These are phyloP conservation scores for Spathaspora gorwiae DNA, from an alignment of 805 yeast genomes.

Conservation along the genomic window DNA sequence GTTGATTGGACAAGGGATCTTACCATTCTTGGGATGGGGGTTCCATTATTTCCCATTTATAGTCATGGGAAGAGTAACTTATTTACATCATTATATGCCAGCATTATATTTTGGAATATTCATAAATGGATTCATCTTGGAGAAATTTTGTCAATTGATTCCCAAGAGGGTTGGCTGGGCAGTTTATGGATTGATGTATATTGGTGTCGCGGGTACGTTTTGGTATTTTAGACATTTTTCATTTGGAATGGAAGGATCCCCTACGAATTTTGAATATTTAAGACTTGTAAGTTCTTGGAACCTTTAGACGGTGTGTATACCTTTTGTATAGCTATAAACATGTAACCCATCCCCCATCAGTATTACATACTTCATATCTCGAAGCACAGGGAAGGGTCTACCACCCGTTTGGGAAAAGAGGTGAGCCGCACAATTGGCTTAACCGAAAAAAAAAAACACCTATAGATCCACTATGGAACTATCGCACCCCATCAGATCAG, in stretches of 20 bases:
- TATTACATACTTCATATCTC: no score
- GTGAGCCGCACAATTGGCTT: no score
- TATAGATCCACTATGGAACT: no score
- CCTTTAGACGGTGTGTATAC: not conserved
- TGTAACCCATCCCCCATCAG: no score
- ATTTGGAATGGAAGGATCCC: constrained; percentile 65
- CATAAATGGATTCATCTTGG: constrained; percentile 58
- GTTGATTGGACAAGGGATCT: constrained; percentile 25
- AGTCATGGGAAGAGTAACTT: constrained; percentile 40
- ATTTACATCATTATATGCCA: constrained; percentile 42
- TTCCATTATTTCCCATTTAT: constrained; percentile 39
- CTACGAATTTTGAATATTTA: constrained; percentile 25
- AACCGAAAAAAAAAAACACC: no score
- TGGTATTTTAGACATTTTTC: constrained; percentile 61
- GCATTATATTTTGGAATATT: constrained; percentile 63
- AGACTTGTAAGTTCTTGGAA: constrained; percentile 25
- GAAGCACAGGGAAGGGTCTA: no score
- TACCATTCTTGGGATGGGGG: constrained; percentile 38
- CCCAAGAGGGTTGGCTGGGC: constrained; percentile 12
- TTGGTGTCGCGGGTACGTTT: constrained; percentile 53
- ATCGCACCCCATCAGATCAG: no score
- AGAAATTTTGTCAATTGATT: constrained; percentile 21
- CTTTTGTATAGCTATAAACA: no score
- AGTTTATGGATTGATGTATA: constrained; percentile 45
- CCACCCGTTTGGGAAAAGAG: no score